Base-by-base conservation (phyloP, 2,329 filamentous ascomycete species). In the Venturia pyrina region DNA sequence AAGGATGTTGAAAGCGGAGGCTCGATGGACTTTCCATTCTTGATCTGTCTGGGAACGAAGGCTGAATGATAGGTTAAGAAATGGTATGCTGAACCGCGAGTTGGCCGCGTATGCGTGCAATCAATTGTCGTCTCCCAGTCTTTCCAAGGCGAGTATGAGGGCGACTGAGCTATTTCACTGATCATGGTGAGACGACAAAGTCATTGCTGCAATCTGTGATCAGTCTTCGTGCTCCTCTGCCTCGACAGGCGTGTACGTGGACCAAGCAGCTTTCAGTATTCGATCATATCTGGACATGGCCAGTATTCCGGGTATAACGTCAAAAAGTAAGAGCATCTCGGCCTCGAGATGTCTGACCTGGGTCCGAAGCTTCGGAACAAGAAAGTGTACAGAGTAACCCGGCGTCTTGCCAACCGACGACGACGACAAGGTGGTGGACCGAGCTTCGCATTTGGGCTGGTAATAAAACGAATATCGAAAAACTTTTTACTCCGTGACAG, bases 1-100 rank as follows among this genome's bases (percentile, higher is more conserved):
- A 85, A 85, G 71, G 70, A 74, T 53, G 82, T 83, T 71, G 76
- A 76, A 79, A 68, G 77, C 78, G 67, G 73, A 75, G 28, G 73
- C 68, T 73, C 75, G 4, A 74, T 75, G 71, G 72, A 72, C 13
- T 79, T 80, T 66, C 77, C 78, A 1, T 80, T 80, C 66, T 68
- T 80, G 68, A 69, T 80, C 41, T 78, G 76, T 67, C 72, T 75
- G 67, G 78, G 77, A 65, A 62, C 34, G 62, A 64, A 61, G 56
- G 56, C 57, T 61, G 32, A 37, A 53, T 59, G 15, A 59, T 19
- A 37, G 28, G 7, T 2, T 21, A 21, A n/a, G 28, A 10, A 34
- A 59, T 37, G 32, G 32, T 37, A 37, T 37, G 32, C 19, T 56
- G 50, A 28, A 5, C 4, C 24, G 32, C 37, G 48, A 53, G 6